These are phyloP conservation scores for Bauhinia variegata DNA, from an alignment of 306 rosid genomes.

Conservation along the genomic window DNA sequence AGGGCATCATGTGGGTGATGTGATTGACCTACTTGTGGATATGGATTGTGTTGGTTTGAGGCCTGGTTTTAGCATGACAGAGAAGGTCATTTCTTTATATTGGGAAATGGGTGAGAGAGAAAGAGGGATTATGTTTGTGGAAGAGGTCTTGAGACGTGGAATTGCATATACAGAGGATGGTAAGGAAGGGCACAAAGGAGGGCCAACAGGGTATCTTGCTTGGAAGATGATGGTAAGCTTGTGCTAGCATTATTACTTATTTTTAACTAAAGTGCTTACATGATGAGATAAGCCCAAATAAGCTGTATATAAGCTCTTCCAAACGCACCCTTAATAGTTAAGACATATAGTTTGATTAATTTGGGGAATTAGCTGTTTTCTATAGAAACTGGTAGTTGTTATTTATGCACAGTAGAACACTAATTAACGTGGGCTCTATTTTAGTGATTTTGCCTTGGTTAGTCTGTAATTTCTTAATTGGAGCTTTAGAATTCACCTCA, in stretches of 20 bases:
- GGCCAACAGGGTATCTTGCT: conserved; percentile 95
- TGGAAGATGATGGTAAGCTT: conserved; percentile 96
- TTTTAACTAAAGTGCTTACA: no score
- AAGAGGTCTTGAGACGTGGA: conserved; percentile 76
- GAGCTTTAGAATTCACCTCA: not conserved
- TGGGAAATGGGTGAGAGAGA: conserved; percentile 95
- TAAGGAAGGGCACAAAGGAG: conserved; percentile 74
- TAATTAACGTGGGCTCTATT: conserved; percentile 3
- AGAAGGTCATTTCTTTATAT: conserved; percentile 89
- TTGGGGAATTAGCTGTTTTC: conserved; percentile 23
- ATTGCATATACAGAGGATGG: conserved; percentile 52
- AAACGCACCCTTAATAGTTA: no score
- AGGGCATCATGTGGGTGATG: conserved; percentile 65
- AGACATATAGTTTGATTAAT: not conserved
- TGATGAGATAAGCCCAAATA: no score
- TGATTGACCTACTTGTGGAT: conserved; percentile 89
- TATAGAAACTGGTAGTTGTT: conserved; percentile 1
- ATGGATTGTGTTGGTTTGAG: conserved; percentile 96
- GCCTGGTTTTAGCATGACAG: conserved; percentile 90
- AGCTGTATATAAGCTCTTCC: no score
- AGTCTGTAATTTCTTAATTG: conserved; percentile 1
- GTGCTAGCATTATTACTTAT: not conserved
- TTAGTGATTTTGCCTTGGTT: conserved; percentile 18
- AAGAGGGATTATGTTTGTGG: conserved; percentile 64
- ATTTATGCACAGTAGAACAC: not conserved